A percentile compares a stretch with the other conserved stretches of the same genome.
phyloP scores from a whole-genome alignment of 1,284 basidiomycete genomes.

The Rhodotorula sp. region DNA sequence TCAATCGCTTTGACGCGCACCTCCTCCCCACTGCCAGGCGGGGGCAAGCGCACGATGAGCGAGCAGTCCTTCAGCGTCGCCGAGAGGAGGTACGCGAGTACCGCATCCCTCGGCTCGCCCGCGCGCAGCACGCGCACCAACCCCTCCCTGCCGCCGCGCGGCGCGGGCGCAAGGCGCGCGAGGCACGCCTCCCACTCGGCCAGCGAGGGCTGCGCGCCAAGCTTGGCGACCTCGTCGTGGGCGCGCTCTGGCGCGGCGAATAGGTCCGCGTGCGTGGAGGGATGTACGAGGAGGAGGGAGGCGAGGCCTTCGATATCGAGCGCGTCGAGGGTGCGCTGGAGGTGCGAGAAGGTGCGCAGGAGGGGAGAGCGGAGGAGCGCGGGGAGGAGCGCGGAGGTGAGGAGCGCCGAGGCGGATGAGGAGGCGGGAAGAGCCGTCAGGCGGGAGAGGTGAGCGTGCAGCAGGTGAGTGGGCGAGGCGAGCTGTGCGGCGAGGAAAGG shows the following conservation, averaged over 20 bases:
- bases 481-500: not conserved
- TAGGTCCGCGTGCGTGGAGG: not conserved
- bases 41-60: constrained; percentile 63
- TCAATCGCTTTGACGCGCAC: constrained; percentile 71
- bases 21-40: not conserved
- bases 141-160: not conserved
- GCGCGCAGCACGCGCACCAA: constrained; percentile 2
- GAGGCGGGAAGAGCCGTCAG: too few relatives aligned
- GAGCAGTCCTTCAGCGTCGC: constrained; percentile 98
- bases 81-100: constrained; percentile 77
- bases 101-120: constrained; percentile 59
- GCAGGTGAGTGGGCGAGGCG: not conserved
- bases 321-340: constrained; percentile 74
- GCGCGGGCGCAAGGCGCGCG: constrained; percentile 10
- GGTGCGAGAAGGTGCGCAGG: constrained; percentile 61
- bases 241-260: not conserved
- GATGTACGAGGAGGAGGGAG: not conserved
- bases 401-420: not conserved
- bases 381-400: constrained; percentile 59
- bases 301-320: constrained; percentile 78
- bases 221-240: not conserved
- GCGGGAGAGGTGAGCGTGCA: not conserved
- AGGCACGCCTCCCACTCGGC: constrained; percentile 44
- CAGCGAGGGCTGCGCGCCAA: constrained; percentile 44
- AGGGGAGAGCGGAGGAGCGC: constrained; percentile 61